Percentiles rank a stretch among this genome's conserved stretches.
These are phyloP conservation scores for Podospora conica DNA, from an alignment of 495 filamentous ascomycete genomes.

Conservation along the genomic window DNA sequence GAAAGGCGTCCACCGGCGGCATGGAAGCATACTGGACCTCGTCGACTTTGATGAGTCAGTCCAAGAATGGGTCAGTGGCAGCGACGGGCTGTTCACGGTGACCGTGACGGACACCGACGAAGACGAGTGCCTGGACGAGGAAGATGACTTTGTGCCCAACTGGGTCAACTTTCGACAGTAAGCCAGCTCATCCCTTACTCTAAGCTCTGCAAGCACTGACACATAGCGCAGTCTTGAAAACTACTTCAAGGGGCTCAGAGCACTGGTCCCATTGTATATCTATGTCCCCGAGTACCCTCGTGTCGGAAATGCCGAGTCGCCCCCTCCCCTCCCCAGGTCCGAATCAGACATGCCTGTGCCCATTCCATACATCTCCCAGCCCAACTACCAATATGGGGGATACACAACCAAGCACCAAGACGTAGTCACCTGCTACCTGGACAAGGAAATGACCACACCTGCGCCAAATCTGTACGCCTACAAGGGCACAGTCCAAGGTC, in stretches of 20 bases:
- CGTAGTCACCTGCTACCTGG: conserved; percentile 70
- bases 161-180: conserved; percentile 43
- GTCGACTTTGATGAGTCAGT: conserved; percentile 15
- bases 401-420: conserved; percentile 55
- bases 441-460: conserved; percentile 52
- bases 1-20: conserved; percentile 9
- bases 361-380: conserved; percentile 60
- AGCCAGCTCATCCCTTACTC: conserved; percentile 12
- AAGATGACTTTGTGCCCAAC: conserved; percentile 19
- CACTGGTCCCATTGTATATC: conserved; percentile 54
- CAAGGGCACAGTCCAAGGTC: conserved; percentile 64
- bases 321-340: conserved; percentile 25
- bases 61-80: neutral
- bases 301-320: conserved; percentile 26
- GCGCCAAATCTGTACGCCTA: conserved; percentile 65
- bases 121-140: conserved; percentile 14
- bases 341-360: conserved; percentile 45
- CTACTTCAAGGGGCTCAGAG: conserved; percentile 73
- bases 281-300: conserved; percentile 73
- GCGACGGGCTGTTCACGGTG: neutral
- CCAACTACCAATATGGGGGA: conserved; percentile 54
- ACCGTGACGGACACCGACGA: conserved; percentile 7
- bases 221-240: conserved; percentile 48
- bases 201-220: neutral
- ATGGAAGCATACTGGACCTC: conserved; percentile 25